Base-by-base conservation (phyloP, 176 grass and related monocot species). In the Panicum miliaceum region DNA sequence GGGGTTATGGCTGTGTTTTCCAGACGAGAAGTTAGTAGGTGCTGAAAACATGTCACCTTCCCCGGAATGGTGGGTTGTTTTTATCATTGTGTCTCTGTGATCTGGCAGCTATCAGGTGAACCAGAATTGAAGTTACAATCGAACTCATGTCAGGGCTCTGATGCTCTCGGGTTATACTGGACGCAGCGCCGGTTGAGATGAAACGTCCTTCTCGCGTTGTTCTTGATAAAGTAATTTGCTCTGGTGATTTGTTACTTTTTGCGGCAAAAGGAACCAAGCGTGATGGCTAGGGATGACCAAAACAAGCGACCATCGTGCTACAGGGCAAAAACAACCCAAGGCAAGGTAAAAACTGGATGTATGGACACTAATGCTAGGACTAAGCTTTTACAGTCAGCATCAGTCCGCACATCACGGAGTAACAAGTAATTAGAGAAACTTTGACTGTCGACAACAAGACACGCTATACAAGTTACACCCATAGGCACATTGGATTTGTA, bases 161-260 rank as follows among this genome's bases (percentile, higher is more conserved):
- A 56, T 70, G 64, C 13, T 45, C 3, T 68, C n/a, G 29, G 42
- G 22, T 5, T 75, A 14, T 29, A 50, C 73, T 23, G 42, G 42
- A 3, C 12, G 22, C 75, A 63, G 62, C 15, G 34, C 50, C 3
- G 46, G 51, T 45, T 71, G 53, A 76, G 79, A 92, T 86, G 22
- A 84, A 89, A 86, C 53, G 76, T 84, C 87, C 5, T 63, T 86
- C 47, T 90, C 79, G 22, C 23, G 53, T 22, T 46, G 72, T 58
- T 47, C 58, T 81, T 69, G 36, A 26, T 35, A 73, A 82, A 80
- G 40, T 77, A 81, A 80, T 37, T 40, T 36, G 62, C 26, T 8
- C 19, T 22, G 78, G 48, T 79, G 29, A 37, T 57, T 16, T 72
- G 62, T 79, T 37, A 32, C 27, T 68, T 42, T 52, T 47, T 78